Conservation (phyloP, 805 yeast species). For the Jamesozyma gamospora region DNA sequence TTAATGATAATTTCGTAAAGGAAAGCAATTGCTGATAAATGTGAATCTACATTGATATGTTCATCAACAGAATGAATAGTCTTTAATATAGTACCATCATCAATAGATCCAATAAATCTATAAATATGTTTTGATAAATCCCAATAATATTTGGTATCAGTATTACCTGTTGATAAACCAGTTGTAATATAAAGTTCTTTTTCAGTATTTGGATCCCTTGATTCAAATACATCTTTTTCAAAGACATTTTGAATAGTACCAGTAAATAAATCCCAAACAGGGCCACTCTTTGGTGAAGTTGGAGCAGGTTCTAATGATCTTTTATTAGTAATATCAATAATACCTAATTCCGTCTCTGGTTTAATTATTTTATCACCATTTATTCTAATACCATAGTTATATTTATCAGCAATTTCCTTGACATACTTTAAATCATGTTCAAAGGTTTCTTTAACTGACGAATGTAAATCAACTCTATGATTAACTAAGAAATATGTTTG, state of each 20-base stretch:
- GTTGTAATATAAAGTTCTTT: constrained; percentile 35
- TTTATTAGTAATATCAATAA: constrained; percentile 17
- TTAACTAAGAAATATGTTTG: constrained; percentile 43
- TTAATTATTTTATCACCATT: constrained; percentile 15
- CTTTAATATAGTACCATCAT: constrained; percentile 11
- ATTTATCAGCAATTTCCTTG: constrained; percentile 35
- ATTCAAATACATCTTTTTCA: constrained; percentile 36
- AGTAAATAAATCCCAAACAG: constrained; percentile 35
- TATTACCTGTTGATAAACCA: constrained; percentile 46
- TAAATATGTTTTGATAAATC: constrained; percentile 43
- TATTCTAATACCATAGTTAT: constrained; percentile 37
- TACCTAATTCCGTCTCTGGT: constrained; percentile 23
- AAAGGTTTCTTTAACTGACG: constrained; percentile 35
- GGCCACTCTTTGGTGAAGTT: constrained; percentile 28
- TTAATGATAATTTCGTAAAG: constrained; percentile 39
- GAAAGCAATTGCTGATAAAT: constrained; percentile 49
- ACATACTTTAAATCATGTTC: constrained; percentile 33
- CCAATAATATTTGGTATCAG: constrained; percentile 56
- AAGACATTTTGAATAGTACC: constrained; percentile 48
- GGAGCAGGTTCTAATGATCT: constrained; percentile 33
- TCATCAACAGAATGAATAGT: constrained; percentile 60
- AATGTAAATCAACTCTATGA: constrained; percentile 55
- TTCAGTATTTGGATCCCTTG: constrained; percentile 6
- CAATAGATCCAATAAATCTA: constrained; percentile 32
- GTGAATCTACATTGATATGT: constrained; percentile 42